phyloP scores from a whole-genome alignment of 1,139 yeast species.

The Geotrichum histeridarum region DNA sequence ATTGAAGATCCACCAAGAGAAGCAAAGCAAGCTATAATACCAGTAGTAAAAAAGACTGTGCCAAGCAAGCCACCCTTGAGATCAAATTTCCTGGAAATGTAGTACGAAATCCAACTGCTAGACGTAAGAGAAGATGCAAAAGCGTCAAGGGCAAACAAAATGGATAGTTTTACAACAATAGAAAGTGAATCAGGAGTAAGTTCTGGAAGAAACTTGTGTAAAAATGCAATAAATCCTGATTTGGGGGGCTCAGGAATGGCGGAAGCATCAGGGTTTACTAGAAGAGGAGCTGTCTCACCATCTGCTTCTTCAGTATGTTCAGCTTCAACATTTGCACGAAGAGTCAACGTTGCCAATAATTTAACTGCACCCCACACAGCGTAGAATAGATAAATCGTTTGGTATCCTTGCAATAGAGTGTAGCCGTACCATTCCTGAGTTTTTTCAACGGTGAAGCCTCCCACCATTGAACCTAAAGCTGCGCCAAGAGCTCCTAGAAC shows the following conservation, averaged over 20 bases:
- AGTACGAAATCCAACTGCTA: constrained; percentile 80
- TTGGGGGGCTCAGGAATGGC: background rate
- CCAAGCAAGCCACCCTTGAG: constrained; percentile 40
- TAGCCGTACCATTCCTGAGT: constrained; percentile 27
- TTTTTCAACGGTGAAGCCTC: constrained; percentile 56
- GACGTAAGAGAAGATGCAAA: constrained; percentile 87
- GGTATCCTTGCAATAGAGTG: constrained; percentile 46
- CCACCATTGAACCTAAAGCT: constrained; percentile 64
- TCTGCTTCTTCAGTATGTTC: background rate
- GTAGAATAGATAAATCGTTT: constrained; percentile 55
- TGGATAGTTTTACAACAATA: constrained; percentile 38
- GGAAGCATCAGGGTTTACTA: background rate
- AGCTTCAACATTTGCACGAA: constrained; percentile 54
- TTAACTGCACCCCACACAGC: constrained; percentile 54
- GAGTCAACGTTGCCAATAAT: constrained; percentile 47
- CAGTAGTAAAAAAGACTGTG: constrained; percentile 55
- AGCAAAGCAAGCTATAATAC: constrained; percentile 55
- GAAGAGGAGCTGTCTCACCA: constrained; percentile 13
- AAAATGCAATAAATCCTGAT: background rate
- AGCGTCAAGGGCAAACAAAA: constrained; percentile 68
- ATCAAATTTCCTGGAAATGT: constrained; percentile 44
- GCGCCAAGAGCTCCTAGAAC: constrained; percentile 68
- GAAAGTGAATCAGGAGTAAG: constrained; percentile 22
- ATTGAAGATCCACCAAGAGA: constrained; percentile 68
- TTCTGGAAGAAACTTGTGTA: constrained; percentile 15